Evolutionary conservation across 1,284 basidiomycete species (phyloP).

Genomic region (Irpex rosettiformis): DNA sequence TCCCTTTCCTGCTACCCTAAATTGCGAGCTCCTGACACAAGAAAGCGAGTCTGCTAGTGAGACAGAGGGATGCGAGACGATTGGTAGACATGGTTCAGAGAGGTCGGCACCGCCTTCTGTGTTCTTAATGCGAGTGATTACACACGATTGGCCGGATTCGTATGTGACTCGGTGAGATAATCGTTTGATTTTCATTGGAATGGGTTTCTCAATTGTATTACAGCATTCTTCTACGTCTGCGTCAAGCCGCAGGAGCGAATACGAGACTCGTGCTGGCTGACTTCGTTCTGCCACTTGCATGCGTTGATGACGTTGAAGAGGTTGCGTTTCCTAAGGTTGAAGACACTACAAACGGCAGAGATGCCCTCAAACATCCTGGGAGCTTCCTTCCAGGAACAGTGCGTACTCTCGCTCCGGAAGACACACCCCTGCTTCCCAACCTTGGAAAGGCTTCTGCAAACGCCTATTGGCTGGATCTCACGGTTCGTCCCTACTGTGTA

Average conservation of each 20-base stretch:
- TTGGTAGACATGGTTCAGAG: not conserved
- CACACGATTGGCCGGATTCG: constrained; percentile 73
- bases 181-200: not conserved
- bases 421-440: constrained; percentile 58
- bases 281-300: constrained; percentile 65
- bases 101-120: constrained; percentile 39
- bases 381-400: constrained; percentile 28
- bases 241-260: constrained; percentile 31
- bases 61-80: constrained; percentile 1
- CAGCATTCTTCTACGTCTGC: constrained; percentile 35
- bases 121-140: constrained; percentile 64
- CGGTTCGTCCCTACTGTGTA: constrained; percentile 36
- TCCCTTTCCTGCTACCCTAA: constrained; percentile 15
- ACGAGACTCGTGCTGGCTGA: constrained; percentile 68
- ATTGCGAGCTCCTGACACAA: not conserved
- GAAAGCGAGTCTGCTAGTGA: not conserved
- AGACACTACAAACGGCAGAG: constrained; percentile 13
- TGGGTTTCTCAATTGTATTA: not conserved
- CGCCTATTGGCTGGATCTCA: constrained; percentile 71
- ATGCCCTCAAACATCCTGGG: constrained; percentile 4
- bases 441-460: constrained; percentile 67
- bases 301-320: constrained; percentile 42
- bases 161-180: constrained; percentile 37
- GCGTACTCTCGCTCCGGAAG: constrained; percentile 37
- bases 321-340: constrained; percentile 19